phyloP scores from a whole-genome alignment of 768 basidiomycete species.

The Trametes elegans region DNA sequence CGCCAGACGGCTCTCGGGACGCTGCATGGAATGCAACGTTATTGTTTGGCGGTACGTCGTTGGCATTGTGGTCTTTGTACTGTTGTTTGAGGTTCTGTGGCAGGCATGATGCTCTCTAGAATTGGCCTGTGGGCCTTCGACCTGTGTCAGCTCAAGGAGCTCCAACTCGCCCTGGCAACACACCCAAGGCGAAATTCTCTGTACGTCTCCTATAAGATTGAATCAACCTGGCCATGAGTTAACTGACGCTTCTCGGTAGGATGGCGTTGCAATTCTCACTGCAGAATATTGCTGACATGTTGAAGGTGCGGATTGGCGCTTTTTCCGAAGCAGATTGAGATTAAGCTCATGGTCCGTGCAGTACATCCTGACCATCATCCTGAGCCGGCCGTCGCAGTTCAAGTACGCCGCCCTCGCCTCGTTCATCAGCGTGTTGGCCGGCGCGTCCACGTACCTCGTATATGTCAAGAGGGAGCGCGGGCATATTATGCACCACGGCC shows the following conservation, averaged over 20 bases:
- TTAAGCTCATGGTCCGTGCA: not conserved
- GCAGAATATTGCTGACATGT: conserved; percentile 32
- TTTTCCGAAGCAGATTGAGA: not conserved
- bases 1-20: conserved; percentile 16
- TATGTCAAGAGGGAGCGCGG: conserved; percentile 34
- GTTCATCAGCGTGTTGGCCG: conserved; percentile 30
- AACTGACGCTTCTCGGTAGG: conserved; percentile 1
- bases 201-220: conserved; percentile 32
- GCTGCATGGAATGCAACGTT: conserved; percentile 36
- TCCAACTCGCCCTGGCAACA: conserved; percentile 42
- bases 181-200: conserved; percentile 47
- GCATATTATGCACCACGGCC: conserved; percentile 29
- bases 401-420: conserved; percentile 36
- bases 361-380: conserved; percentile 36
- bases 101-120: conserved; percentile 46
- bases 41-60: conserved; percentile 41
- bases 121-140: conserved; percentile 55
- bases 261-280: conserved; percentile 37
- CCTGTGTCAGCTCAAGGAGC: conserved; percentile 46
- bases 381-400: conserved; percentile 34
- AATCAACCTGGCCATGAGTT: too few relatives aligned
- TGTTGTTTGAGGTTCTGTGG: not conserved
- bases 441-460: conserved; percentile 30
- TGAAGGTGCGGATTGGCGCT: conserved; percentile 20
- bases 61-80: not conserved